Base-by-base conservation (phyloP, 2,329 filamentous ascomycete species). In the Fusarium transvaalense region DNA sequence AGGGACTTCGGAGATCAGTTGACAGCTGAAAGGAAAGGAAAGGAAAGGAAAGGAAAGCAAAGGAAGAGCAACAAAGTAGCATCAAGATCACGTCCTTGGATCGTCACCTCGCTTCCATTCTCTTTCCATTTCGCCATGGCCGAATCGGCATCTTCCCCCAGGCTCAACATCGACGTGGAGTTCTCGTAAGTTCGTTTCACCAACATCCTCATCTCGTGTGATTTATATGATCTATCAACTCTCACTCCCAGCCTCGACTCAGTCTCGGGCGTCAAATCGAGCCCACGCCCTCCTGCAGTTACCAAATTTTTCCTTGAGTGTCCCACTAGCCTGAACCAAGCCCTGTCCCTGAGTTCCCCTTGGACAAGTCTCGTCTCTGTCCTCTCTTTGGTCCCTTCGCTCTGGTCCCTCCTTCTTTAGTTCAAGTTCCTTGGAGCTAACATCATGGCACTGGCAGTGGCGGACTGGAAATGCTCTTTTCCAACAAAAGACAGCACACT, bases 401-500 rank as follows among this genome's bases (percentile, higher is more conserved):
- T 53, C 35, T 51, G 25, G 13, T 35, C 31, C 56, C 61, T 60
- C 51, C 62, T 54, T 59, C 56, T 12, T 34, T 45, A 39, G 31
- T 53, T 57, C 39, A 19, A 15, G 6, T 29, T 38, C 14, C 19
- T 54, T 61, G 42, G 19, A 55, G 34, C 72, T 73, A 72, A 69
- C 56, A 64, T 59, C 47, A 53, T 60, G 43, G 51, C 31, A 45
- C 68, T 61, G 35, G 45, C 72, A 94, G 96, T 69, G 96, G 96
- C 66, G 96, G 96, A 23, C 87, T 99, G 19, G 96, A 99, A 82
- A 91, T 97, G 82, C 90, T 99, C 69, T 99, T 99, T 81, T 89
- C 90, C 32, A 91, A 97, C 77, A 84, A 93, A 80, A 88, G 91
- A 57, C 91, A 89, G 72, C 92, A 95, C 77, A 81, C 84, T 23